These are phyloP conservation scores for Lentinus tigrinus DNA, from an alignment of 768 basidiomycete species.

Conservation along the genomic window DNA sequence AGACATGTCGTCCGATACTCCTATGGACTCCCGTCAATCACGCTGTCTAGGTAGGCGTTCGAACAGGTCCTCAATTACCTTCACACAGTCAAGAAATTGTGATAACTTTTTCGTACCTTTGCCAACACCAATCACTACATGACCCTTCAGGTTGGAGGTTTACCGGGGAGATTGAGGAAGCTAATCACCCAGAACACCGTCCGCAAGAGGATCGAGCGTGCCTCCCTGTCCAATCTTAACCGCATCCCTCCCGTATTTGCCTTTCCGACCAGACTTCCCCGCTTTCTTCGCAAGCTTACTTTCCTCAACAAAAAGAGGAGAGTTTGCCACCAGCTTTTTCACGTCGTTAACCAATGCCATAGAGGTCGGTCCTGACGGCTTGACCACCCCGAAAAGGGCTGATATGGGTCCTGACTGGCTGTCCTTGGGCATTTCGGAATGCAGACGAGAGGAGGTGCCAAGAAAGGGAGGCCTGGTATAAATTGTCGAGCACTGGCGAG, in stretches of 20 bases:
- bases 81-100: conserved; percentile 84
- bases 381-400: conserved; percentile 82
- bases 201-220: conserved; percentile 94
- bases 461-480: not conserved
- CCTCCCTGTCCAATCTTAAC: conserved; percentile 93
- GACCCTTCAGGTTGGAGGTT: not conserved
- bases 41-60: not conserved
- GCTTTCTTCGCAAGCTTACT: conserved; percentile 47
- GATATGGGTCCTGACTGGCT: conserved; percentile 62
- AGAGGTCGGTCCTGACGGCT: conserved; percentile 91
- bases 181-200: conserved; percentile 49
- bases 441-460: not conserved
- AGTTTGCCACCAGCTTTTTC: conserved; percentile 74
- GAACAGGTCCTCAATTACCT: conserved; percentile 48
- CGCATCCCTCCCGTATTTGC: conserved; percentile 37
- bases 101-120: conserved; percentile 86
- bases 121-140: conserved; percentile 81
- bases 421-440: conserved; percentile 64
- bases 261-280: conserved; percentile 31
- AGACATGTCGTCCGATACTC: conserved; percentile 91
- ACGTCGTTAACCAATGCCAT: conserved; percentile 88
- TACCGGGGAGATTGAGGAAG: not conserved
- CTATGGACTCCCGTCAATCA: conserved; percentile 38
- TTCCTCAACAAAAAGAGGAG: conserved; percentile 71
- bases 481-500: not conserved